Conservation (phyloP, 495 filamentous ascomycete species). For the Penicillium daleae region DNA sequence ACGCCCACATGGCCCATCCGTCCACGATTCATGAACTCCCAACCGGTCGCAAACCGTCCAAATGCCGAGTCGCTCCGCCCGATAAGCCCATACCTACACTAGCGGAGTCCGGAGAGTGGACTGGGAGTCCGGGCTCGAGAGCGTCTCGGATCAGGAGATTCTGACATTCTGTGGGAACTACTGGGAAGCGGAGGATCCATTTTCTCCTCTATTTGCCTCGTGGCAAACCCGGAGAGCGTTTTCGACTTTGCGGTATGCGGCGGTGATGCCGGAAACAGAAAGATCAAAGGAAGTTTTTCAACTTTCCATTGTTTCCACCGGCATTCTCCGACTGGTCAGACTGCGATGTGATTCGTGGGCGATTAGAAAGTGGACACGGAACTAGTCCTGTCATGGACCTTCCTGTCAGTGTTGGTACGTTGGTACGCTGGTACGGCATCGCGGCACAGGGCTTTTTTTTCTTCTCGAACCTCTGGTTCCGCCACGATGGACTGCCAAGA, state of each 20-base stretch:
- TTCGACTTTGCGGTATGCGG: neutral
- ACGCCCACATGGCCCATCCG: neutral
- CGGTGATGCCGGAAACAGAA: constrained; percentile 8
- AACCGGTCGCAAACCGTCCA: constrained; percentile 1
- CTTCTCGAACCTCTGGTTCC: neutral
- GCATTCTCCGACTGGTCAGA: constrained; percentile 17
- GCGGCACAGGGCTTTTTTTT: neutral
- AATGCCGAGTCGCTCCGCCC: constrained; percentile 11
- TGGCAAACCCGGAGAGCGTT: constrained; percentile 7
- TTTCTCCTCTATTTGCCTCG: constrained; percentile 10
- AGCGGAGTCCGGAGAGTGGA: constrained; percentile 15
- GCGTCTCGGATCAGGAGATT: neutral
- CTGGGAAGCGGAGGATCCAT: too few relatives aligned
- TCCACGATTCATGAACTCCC: neutral
- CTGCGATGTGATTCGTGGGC: constrained; percentile 19
- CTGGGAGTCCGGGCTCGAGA: constrained; percentile 18
- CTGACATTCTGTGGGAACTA: too few relatives aligned
- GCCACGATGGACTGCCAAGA: constrained; percentile 1
- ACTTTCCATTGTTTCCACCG: constrained; percentile 17
- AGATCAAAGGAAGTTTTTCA: neutral
- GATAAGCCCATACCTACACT: neutral
- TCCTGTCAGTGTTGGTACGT: too few relatives aligned
- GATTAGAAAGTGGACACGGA: constrained; percentile 16
- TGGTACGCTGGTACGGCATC: neutral
- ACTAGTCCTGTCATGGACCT: neutral